phyloP scores from a whole-genome alignment of 2,329 filamentous ascomycete genomes.

The Penicillium corylophilum region DNA sequence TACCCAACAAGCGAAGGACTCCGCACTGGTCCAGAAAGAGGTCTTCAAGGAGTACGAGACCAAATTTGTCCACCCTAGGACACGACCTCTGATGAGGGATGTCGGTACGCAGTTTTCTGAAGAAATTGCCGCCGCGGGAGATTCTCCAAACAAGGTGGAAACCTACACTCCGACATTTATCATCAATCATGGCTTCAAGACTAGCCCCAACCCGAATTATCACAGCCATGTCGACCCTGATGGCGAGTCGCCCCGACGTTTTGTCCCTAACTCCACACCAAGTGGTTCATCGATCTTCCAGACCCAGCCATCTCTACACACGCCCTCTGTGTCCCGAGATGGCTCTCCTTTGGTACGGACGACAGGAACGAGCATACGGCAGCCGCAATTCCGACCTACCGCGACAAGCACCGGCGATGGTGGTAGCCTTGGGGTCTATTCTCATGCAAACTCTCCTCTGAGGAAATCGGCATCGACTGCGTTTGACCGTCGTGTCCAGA shows the following conservation, averaged over 20 bases:
- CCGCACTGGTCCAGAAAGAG: slow-evolving; percentile 79
- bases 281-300: slow-evolving; percentile 35
- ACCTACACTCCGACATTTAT: slow-evolving; percentile 62
- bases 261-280: slow-evolving; percentile 40
- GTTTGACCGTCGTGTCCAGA: slow-evolving; percentile 42
- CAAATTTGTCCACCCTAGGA: slow-evolving; percentile 87
- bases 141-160: slow-evolving; percentile 56
- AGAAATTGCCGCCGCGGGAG: slow-evolving; percentile 39
- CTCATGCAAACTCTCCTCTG: slow-evolving; percentile 76
- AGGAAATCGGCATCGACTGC: slow-evolving; percentile 71
- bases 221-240: slow-evolving; percentile 70
- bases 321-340: slow-evolving; percentile 49
- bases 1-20: slow-evolving; percentile 81
- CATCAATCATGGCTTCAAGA: slow-evolving; percentile 73
- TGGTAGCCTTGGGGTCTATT: slow-evolving; percentile 76
- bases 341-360: slow-evolving; percentile 44
- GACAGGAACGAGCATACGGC: slow-evolving; percentile 49
- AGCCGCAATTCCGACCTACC: slow-evolving; percentile 54
- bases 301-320: slow-evolving; percentile 33
- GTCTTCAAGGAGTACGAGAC: slow-evolving; percentile 94
- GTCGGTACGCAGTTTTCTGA: slow-evolving; percentile 75
- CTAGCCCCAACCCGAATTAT: slow-evolving; percentile 82
- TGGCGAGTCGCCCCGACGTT: slow-evolving; percentile 40
- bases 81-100: slow-evolving; percentile 76
- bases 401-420: slow-evolving; percentile 57